Conservation (phyloP, 2,329 filamentous ascomycete species). For the Botrytis tulipae region DNA sequence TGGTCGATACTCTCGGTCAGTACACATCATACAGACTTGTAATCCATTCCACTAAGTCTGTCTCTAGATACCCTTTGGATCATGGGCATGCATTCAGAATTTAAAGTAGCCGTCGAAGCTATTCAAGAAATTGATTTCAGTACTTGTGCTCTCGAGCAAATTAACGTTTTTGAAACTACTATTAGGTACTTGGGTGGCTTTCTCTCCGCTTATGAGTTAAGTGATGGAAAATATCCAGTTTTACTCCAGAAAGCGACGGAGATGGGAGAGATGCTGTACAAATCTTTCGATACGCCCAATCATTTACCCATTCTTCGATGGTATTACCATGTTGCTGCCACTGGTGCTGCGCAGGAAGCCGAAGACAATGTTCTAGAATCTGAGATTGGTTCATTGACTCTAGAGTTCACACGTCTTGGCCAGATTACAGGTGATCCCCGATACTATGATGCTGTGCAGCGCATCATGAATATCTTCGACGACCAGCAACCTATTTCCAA, state of each 20-base stretch:
- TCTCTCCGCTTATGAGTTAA: slow-evolving; percentile 41
- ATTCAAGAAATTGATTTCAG: slow-evolving; percentile 56
- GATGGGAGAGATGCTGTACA: slow-evolving; percentile 38
- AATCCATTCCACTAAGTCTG: background rate
- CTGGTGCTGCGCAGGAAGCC: slow-evolving; percentile 60
- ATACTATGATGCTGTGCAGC: slow-evolving; percentile 59
- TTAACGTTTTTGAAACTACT: slow-evolving; percentile 43
- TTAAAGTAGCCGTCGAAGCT: slow-evolving; percentile 59
- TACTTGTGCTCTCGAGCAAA: slow-evolving; percentile 23
- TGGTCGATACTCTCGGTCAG: slow-evolving; percentile 59
- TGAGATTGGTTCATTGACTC: slow-evolving; percentile 56
- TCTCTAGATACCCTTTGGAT: slow-evolving; percentile 80
- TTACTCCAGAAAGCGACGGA: slow-evolving; percentile 37
- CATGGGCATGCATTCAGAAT: slow-evolving; percentile 74
- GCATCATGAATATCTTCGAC: slow-evolving; percentile 55
- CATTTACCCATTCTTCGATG: slow-evolving; percentile 48
- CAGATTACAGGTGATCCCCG: slow-evolving; percentile 59
- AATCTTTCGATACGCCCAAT: slow-evolving; percentile 53
- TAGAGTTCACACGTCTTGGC: slow-evolving; percentile 63
- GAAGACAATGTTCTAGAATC: slow-evolving; percentile 48
- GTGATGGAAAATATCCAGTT: slow-evolving; percentile 31
- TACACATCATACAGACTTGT: background rate
- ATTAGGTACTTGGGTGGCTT: slow-evolving; percentile 43
- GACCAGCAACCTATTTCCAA: slow-evolving; percentile 50
- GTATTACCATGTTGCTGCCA: slow-evolving; percentile 43